Evolutionary conservation across 2,329 filamentous ascomycete genomes (phyloP).

Genomic region (Raffaelea arxii): DNA sequence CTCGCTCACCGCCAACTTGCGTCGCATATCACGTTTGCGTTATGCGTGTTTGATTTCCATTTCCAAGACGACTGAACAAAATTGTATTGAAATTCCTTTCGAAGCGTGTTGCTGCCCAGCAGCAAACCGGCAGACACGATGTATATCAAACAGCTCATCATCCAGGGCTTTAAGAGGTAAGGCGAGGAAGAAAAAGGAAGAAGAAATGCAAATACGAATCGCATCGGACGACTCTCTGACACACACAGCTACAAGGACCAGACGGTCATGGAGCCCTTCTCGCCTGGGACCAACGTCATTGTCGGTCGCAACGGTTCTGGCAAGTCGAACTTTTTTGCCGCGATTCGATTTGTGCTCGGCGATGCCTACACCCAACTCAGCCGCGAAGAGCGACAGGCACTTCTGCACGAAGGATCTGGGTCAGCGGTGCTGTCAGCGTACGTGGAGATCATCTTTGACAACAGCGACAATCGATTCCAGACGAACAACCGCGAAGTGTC

Average conservation of each 20-base stretch:
- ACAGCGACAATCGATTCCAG: conserved; percentile 88
- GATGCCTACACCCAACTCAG: conserved; percentile 96
- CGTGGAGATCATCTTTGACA: conserved; percentile 98
- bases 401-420: conserved; percentile 96
- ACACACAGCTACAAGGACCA: conserved; percentile 99
- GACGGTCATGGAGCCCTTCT: conserved; percentile 97
- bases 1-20: too few relatives aligned
- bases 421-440: conserved; percentile 99
- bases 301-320: conserved; percentile 98
- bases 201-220: too few relatives aligned
- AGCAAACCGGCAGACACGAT: conserved; percentile 41
- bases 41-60: not conserved
- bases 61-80: not conserved
- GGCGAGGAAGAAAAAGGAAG: too few relatives aligned
- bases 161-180: conserved; percentile 98
- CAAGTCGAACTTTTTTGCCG: conserved; percentile 99
- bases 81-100: not conserved
- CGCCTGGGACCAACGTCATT: conserved; percentile 93
- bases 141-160: conserved; percentile 99
- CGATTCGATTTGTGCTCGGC: conserved; percentile 94
- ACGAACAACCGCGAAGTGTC: conserved; percentile 87
- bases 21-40: too few relatives aligned
- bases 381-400: conserved; percentile 86
- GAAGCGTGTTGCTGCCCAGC: conserved; percentile 17
- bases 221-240: too few relatives aligned